phyloP scores from a whole-genome alignment of 805 yeast genomes.

The Metschnikowia anglica region DNA sequence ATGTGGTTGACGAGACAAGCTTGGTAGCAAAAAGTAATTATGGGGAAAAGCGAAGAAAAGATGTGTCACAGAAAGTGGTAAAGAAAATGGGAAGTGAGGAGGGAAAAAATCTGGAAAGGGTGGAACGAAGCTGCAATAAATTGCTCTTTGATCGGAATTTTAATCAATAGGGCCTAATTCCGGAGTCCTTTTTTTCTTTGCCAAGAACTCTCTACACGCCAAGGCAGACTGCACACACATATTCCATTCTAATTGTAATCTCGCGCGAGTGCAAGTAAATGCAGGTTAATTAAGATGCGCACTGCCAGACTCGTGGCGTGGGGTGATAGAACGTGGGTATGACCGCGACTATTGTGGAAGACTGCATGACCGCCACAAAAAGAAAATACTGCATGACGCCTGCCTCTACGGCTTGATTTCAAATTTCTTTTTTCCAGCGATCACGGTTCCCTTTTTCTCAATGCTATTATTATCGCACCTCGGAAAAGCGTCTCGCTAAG shows the following conservation, averaged over 20 bases:
- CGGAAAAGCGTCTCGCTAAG: too few relatives aligned
- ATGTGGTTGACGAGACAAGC: too few relatives aligned
- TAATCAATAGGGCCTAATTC: not conserved
- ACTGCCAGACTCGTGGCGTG: constrained; percentile 6
- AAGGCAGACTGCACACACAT: constrained; percentile 5
- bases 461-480: too few relatives aligned
- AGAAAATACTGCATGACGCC: not conserved
- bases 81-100: not conserved
- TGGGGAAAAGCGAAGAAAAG: not conserved
- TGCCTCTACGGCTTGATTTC: too few relatives aligned
- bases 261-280: constrained; percentile 2
- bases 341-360: constrained; percentile 1
- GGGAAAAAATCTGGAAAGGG: not conserved
- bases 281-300: constrained; percentile 11
- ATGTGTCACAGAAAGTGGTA: not conserved
- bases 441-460: too few relatives aligned
- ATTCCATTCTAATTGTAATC: constrained; percentile 7
- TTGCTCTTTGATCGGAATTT: not conserved
- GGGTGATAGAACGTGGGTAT: not conserved
- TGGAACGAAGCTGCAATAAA: not conserved
- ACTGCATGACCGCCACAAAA: constrained; percentile 13
- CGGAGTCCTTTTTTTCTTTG: not conserved
- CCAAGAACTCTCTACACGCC: constrained; percentile 10
- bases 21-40: not conserved
- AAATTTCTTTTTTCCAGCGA: too few relatives aligned